Evolutionary conservation across 1,284 basidiomycete genomes (phyloP).

Genomic region (Acaromyces ingoldii): DNA sequence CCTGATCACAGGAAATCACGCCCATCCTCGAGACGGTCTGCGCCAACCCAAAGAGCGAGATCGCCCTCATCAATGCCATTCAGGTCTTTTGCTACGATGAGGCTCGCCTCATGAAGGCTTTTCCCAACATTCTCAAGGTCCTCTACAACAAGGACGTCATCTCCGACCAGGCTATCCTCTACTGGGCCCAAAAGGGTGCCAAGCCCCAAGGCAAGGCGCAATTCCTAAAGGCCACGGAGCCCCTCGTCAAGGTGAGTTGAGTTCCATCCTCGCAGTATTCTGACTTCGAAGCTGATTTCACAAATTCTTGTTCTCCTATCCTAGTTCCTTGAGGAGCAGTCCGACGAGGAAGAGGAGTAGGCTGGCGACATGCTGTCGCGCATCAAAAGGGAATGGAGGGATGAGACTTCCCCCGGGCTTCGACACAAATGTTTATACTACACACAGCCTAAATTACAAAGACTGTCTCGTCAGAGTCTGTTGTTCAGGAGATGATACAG

Average conservation of each 20-base stretch:
- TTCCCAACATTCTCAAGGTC: conserved; percentile 81
- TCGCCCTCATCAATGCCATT: conserved; percentile 60
- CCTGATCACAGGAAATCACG: conserved; percentile 63
- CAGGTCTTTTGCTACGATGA: conserved; percentile 87
- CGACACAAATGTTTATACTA: no score
- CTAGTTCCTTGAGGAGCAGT: conserved; percentile 74
- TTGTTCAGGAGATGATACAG: not conserved
- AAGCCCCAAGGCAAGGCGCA: conserved; percentile 90
- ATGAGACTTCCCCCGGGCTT: no score
- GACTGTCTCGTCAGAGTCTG: no score
- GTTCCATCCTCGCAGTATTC: not conserved
- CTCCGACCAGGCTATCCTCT: conserved; percentile 90
- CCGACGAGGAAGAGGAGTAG: conserved; percentile 62
- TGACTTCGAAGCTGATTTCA: conserved; percentile 8
- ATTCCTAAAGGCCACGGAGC: conserved; percentile 80
- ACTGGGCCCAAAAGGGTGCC: conserved; percentile 94
- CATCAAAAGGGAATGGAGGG: no score
- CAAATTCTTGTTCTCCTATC: not conserved
- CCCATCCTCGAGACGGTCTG: conserved; percentile 84
- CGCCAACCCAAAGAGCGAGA: conserved; percentile 76
- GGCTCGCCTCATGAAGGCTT: conserved; percentile 84
- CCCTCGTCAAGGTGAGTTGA: conserved; percentile 74
- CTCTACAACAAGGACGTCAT: conserved; percentile 92
- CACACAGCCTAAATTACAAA: no score
- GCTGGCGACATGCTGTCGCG: no score